Conservation (phyloP, 2,329 filamentous ascomycete species). For the Aschersonia sp. region DNA sequence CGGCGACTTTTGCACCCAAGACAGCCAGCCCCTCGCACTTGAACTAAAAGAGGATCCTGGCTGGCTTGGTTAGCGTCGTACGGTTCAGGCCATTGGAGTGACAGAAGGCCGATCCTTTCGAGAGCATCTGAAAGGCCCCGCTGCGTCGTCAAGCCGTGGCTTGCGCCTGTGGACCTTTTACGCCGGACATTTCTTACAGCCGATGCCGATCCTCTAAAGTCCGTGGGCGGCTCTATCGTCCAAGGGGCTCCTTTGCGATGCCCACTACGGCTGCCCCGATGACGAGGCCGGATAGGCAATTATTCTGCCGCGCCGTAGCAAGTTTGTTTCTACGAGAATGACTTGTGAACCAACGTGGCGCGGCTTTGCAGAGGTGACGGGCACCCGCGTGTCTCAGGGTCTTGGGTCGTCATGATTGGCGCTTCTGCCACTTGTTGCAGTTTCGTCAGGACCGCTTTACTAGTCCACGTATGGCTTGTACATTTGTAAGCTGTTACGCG, state of each 20-base stretch:
- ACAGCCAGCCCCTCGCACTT: too few species aligned
- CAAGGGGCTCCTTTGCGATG: background rate
- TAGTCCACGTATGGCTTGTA: background rate
- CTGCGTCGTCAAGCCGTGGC: background rate
- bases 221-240: slow-evolving; percentile 6
- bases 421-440: background rate
- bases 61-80: too few species aligned
- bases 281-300: too few species aligned
- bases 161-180: background rate
- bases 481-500: background rate
- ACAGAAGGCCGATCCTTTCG: background rate
- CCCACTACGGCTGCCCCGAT: too few species aligned
- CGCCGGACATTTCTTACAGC: slow-evolving; percentile 11
- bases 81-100: too few species aligned
- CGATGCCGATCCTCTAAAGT: slow-evolving; percentile 11
- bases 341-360: background rate
- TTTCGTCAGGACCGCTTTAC: background rate
- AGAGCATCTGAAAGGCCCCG: too few species aligned
- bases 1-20: too few species aligned
- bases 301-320: too few species aligned
- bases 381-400: background rate
- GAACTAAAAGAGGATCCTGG: too few species aligned
- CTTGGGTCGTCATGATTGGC: background rate
- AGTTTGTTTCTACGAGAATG: too few species aligned
- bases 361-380: background rate